Evolutionary conservation across 1,284 basidiomycete genomes (phyloP).

Genomic region (Ceratobasidium sp.): DNA sequence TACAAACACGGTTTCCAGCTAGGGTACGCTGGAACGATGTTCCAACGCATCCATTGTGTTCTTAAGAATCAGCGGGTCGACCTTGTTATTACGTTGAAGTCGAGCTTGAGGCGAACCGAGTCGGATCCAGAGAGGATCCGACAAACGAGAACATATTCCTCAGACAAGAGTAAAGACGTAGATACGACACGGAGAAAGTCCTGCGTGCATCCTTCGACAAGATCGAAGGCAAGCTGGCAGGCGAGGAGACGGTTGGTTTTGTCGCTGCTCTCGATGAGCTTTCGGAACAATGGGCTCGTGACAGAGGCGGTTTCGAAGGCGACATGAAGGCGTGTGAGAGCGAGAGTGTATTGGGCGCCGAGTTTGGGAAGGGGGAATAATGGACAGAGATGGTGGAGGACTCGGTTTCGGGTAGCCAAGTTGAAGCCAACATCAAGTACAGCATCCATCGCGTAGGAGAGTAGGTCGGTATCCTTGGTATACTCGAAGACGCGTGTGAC

Average conservation of each 20-base stretch:
- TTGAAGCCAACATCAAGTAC: conserved; percentile 86
- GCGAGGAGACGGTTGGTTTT: conserved; percentile 79
- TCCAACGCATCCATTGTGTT: conserved; percentile 94
- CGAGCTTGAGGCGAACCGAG: conserved; percentile 90
- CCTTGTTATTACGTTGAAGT: conserved; percentile 96
- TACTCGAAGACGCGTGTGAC: conserved; percentile 80
- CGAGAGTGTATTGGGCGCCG: conserved; percentile 78
- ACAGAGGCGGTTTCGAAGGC: conserved; percentile 83
- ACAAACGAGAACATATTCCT: conserved; percentile 78
- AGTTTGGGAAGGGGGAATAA: conserved; percentile 80
- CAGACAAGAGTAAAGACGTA: conserved; percentile 50
- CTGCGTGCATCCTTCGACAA: conserved; percentile 92
- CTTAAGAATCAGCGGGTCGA: conserved; percentile 90
- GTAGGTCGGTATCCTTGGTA: conserved; percentile 78
- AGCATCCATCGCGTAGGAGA: conserved; percentile 92
- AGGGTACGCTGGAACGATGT: conserved; percentile 91
- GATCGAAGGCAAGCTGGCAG: conserved; percentile 94
- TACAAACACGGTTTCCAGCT: too few relatives aligned
- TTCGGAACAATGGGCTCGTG: conserved; percentile 76
- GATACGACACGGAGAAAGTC: conserved; percentile 76
- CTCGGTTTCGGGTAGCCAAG: conserved; percentile 81
- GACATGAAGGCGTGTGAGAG: conserved; percentile 88
- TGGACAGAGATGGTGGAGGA: conserved; percentile 83
- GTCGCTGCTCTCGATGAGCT: conserved; percentile 65
- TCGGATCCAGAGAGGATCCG: conserved; percentile 89